Evolutionary conservation across 164 flowering plant species (phyloP), one percentile per base, ranked within the genome.

Genomic region (Cinnamomum micranthum): DNA sequence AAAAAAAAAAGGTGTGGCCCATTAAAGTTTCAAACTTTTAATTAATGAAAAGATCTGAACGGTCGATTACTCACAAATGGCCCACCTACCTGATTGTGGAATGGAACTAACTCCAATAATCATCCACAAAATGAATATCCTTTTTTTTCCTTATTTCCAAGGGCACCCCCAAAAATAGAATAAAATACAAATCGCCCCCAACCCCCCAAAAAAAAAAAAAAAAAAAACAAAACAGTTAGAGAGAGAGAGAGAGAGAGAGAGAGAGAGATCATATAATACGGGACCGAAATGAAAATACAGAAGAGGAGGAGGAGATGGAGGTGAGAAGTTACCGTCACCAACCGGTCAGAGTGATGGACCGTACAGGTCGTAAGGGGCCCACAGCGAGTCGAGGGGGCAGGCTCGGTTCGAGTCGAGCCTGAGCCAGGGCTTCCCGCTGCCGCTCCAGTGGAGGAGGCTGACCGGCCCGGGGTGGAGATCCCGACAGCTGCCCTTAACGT

Each of bases 391-490:
- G 41, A 93, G 83, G 1, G 98, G 99, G 74, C 99, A 95, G 12
- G 97, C 83, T 50, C 76, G 81, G 77, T 84, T 84, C 19, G 88
- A 74, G 84, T 91, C 98, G 27, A 95, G 87, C 72, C 99, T 74
- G 64, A 88, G 74, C 99, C 99, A 95, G 0, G 99, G 99, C 88
- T 95, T 93, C 51, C 99, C 99, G 77, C 88, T 83, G 23, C 99
- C 99, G 74, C 97, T 91, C 98, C 98, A 95, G 83, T 92, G 98
- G 59, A 95, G 82, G 7, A 95, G 83, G 75, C 97, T 91, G 27
- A 93, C 95, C 51, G 98, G 98, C 71, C 99, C 99, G 0, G 92
- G 84, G 62, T 95, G 99, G 5, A 93, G 85, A 72, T 92, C 88
- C 17, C 99, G 84, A 78, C 99, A 95, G 80, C 97, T 93, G 33